Evolutionary conservation across 1,284 basidiomycete species (phyloP).

Genomic region (Phellopilus nigrolimitatus): DNA sequence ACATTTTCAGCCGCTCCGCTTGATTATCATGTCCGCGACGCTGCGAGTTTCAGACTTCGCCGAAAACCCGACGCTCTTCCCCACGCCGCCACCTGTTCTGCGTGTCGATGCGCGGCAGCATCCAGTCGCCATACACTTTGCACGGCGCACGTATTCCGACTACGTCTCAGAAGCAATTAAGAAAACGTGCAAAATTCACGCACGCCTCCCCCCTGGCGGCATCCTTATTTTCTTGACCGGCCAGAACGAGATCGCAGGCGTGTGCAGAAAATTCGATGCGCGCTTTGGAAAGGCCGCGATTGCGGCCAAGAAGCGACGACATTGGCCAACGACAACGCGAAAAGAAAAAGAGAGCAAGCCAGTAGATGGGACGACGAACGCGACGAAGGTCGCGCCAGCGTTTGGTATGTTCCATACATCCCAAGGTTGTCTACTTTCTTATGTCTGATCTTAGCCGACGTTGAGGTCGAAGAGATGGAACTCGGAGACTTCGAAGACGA

Average conservation of each 20-base stretch:
- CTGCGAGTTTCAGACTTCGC: slow-evolving; percentile 92
- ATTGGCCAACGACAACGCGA: slow-evolving; percentile 30
- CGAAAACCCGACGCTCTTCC: slow-evolving; percentile 81
- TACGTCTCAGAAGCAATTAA: slow-evolving; percentile 90
- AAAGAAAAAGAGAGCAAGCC: slow-evolving; percentile 22
- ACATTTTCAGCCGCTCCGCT: slow-evolving; percentile 66
- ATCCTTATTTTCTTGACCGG: slow-evolving; percentile 75
- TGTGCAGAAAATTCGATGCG: slow-evolving; percentile 71
- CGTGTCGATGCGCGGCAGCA: slow-evolving; percentile 89
- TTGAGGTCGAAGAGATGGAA: slow-evolving; percentile 84
- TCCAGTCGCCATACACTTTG: slow-evolving; percentile 95
- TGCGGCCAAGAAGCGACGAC: slow-evolving; percentile 43
- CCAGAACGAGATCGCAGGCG: slow-evolving; percentile 68
- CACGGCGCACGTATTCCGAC: slow-evolving; percentile 78
- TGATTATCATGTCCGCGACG: slow-evolving; percentile 99
- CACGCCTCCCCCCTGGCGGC: slow-evolving; percentile 65
- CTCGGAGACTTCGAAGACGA: slow-evolving; percentile 44
- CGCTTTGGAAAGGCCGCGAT: slow-evolving; percentile 71
- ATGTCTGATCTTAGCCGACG: slow-evolving; percentile 34
- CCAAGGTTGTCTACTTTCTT: slow-evolving; percentile 3
- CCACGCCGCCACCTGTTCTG: slow-evolving; percentile 83
- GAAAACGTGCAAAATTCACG: slow-evolving; percentile 81
- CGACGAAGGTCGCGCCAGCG: slow-evolving; percentile 36
- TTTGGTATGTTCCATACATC: slow-evolving; percentile 37
- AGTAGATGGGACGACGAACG: slow-evolving; percentile 16